Conservation (phyloP, 768 basidiomycete genomes). For the Strobilomyces dryophilus region DNA sequence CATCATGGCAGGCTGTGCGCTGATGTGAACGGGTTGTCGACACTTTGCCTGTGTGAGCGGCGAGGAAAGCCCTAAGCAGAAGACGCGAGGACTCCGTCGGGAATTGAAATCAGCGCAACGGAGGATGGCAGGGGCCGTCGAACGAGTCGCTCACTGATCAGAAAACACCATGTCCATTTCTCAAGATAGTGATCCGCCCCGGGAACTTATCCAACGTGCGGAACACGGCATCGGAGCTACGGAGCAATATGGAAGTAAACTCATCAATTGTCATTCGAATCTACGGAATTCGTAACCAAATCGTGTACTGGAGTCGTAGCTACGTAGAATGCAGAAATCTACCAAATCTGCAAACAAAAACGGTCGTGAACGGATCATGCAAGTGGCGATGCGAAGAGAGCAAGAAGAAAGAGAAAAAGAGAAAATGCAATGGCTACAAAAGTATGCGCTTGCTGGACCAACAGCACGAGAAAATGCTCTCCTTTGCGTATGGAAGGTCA, state of each 20-base stretch:
- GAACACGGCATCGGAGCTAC: background rate
- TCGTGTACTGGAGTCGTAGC: constrained; percentile 22
- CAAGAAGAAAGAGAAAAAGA: constrained; percentile 9
- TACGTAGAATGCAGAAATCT: constrained; percentile 29
- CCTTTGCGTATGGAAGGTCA: constrained; percentile 35
- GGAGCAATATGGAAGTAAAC: constrained; percentile 6
- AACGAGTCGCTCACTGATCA: constrained; percentile 1
- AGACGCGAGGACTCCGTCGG: background rate
- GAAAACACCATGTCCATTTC: background rate
- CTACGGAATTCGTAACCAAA: constrained; percentile 21
- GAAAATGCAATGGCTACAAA: constrained; percentile 35
- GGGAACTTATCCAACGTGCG: background rate
- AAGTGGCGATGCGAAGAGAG: constrained; percentile 10
- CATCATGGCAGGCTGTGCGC: no score
- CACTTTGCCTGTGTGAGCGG: no score
- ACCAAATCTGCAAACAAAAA: constrained; percentile 25
- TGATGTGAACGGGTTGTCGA: no score
- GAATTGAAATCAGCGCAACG: background rate
- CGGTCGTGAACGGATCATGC: constrained; percentile 13
- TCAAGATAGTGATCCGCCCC: constrained; percentile 11
- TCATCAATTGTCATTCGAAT: constrained; percentile 24
- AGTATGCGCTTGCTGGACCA: constrained; percentile 25
- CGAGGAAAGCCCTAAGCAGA: background rate
- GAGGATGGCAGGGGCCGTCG: background rate
- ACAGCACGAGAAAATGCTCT: constrained; percentile 29